Base-by-base conservation (phyloP, 768 basidiomycete species). In the Trametes punicea region DNA sequence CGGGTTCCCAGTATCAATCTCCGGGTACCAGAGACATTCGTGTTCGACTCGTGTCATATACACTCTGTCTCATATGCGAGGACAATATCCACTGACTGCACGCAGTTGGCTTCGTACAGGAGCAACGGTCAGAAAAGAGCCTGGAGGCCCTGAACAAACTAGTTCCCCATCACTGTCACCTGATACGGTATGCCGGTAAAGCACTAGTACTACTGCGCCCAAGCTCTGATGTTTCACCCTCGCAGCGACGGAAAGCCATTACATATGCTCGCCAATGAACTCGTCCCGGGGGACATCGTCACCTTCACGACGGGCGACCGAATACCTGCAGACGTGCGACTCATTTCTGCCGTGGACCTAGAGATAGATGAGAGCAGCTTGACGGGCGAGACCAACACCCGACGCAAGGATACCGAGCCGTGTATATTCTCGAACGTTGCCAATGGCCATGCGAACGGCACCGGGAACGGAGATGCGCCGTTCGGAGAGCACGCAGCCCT, bases 321-420 rank as follows among this genome's bases (percentile, higher is more conserved):
- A 34, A 82, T 98, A 20, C 95, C 95, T 2, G 93, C 96, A 36
- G 95, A 98, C 65, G 80, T 98, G 53, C 87, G 96, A 21, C 77
- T 98, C 21, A 76, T 88, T 51, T 74, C 81, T n/a, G 81, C 91
- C 0, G 78, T 91, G 27, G 92, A 93, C 62, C 78, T 98, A 33
- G 95, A 98, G 67, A 86, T 98, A 36, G 95, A 98, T 71, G 95
- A 98, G 74, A 93, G 91, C 62, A 93, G 92, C 63, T 71, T 98
- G 46, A 98, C 95, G 6, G 95, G 95, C 20, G 95, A 98, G 75
- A 96, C 94, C 0, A 81, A 81, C 18, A 83, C 93, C 3, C 82
- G 91, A 18, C 73, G 74, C 64, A 98, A 98, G 74, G 75, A 74
- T 41, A 67, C 73, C 0, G 79, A 82, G 50, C 74, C 79, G 3